Percentiles rank a stretch among this genome's conserved stretches.
Conservation (phyloP, 179 eudicot genomes). For the Vitellaria paradoxa region DNA sequence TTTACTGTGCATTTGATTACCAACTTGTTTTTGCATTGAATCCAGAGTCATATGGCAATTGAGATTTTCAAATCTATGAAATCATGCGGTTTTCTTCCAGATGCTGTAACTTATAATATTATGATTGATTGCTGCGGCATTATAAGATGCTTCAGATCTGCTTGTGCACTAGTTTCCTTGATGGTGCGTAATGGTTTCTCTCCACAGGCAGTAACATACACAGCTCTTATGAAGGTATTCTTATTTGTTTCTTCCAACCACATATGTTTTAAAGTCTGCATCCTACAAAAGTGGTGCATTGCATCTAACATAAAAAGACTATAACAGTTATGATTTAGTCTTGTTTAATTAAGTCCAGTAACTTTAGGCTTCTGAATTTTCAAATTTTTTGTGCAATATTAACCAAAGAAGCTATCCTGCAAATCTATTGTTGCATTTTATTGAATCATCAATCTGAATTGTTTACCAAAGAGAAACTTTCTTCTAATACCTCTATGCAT, state of each 20-base stretch:
- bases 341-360: background rate
- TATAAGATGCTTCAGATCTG: constrained; percentile 62
- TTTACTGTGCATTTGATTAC: background rate
- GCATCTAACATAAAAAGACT: constrained; percentile 7
- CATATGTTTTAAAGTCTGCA: background rate
- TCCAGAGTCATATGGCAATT: constrained; percentile 63
- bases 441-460: background rate
- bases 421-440: background rate
- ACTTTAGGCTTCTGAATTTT: constrained; percentile 6
- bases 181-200: constrained; percentile 74
- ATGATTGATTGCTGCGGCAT: constrained; percentile 83
- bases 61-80: constrained; percentile 65
- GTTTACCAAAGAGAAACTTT: background rate
- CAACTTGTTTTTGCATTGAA: constrained; percentile 15
- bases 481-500: background rate
- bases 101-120: constrained; percentile 65
- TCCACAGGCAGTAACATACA: constrained; percentile 49
- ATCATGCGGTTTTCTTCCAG: constrained; percentile 40
- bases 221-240: constrained; percentile 69
- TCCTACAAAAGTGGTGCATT: background rate
- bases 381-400: background rate
- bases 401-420: background rate
- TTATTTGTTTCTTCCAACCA: background rate
- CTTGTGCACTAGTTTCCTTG: constrained; percentile 61
- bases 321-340: background rate